Base-by-base conservation (phyloP, 2,329 filamentous ascomycete genomes). In the Tolypocladium endophyticum region DNA sequence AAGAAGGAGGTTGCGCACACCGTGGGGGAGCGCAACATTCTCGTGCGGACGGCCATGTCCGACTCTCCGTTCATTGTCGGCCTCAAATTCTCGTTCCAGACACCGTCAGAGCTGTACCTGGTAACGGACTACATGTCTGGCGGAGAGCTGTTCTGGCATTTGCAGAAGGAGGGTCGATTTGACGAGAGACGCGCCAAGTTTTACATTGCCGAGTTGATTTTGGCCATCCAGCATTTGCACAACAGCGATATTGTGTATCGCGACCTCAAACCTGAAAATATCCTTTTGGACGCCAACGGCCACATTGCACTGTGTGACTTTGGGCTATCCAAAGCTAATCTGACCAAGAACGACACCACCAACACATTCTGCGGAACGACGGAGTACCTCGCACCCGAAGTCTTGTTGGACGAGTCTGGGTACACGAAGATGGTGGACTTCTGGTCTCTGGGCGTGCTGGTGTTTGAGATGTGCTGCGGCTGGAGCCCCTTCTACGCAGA, bases 361-460 rank as follows among this genome's bases (percentile, higher is more conserved):
- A 99, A 97, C 75, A 99, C 94, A 0, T 99, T 99, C 74, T 99
- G 94, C 72, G 94, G 94, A 62, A 99, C 94, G 1, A 99, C 94
- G 0, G 94, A 99, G 73, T 99, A 99, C 71, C 82, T 99, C 25
- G 94, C 94, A 0, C 94, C 94, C 0, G 94, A 99, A 71, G 94
- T 97, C 3, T 81, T 99, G 18, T 78, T 99, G 53, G 94, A 99
- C 67, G 94, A 99, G 77, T 90, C 92, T 69, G 94, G 94, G 39
- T 99, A 99, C 75, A 97, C 94, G 59, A 97, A 97, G 78, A 97
- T 99, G 94, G 94, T 99, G 8, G 94, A 99, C 73, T 99, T 97
- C 74, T 99, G 94, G 94, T 99, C 94, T 1, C 81, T 99, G 16
- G 94, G 94, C 60, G 94, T 99, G 55, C 81, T 99, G 59, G 94